Evolutionary conservation across 441 rosid species (phyloP).

Genomic region (Brassica hybrid): DNA sequence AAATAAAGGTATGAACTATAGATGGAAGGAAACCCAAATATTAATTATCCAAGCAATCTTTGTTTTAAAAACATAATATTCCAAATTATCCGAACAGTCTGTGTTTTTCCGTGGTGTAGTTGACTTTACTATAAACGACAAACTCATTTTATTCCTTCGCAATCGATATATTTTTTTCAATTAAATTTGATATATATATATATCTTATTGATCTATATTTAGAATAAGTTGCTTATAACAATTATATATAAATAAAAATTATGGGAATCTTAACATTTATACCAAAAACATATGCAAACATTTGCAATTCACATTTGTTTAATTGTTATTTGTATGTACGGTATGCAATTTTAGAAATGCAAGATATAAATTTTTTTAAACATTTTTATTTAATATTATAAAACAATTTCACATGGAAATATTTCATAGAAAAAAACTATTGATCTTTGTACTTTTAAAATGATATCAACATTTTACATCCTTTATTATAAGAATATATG

Average conservation of each 20-base stretch:
- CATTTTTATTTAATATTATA: not conserved
- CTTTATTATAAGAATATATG: not conserved
- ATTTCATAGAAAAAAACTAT: not conserved
- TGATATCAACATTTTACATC: not conserved
- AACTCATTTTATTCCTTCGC: not conserved
- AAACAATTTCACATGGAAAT: not conserved
- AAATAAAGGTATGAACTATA: not conserved
- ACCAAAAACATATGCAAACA: not conserved
- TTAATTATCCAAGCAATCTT: not conserved
- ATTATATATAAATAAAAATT: not conserved
- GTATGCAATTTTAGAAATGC: not conserved
- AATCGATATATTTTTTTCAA: not conserved
- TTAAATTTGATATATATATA: not conserved
- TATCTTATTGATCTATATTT: not conserved
- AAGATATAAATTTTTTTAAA: not conserved
- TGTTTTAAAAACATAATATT: too few relatives aligned
- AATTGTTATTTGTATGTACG: not conserved
- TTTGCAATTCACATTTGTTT: not conserved
- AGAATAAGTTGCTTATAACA: not conserved
- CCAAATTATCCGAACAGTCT: too few relatives aligned
- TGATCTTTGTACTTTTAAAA: not conserved
- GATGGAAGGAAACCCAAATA: constrained; percentile 30
- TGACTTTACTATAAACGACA: not conserved
- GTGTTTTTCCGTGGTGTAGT: not conserved
- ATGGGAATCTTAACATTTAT: not conserved